These are phyloP conservation scores for Exophiala alcalophila DNA, from an alignment of 2,329 filamentous ascomycete species.

Conservation along the genomic window DNA sequence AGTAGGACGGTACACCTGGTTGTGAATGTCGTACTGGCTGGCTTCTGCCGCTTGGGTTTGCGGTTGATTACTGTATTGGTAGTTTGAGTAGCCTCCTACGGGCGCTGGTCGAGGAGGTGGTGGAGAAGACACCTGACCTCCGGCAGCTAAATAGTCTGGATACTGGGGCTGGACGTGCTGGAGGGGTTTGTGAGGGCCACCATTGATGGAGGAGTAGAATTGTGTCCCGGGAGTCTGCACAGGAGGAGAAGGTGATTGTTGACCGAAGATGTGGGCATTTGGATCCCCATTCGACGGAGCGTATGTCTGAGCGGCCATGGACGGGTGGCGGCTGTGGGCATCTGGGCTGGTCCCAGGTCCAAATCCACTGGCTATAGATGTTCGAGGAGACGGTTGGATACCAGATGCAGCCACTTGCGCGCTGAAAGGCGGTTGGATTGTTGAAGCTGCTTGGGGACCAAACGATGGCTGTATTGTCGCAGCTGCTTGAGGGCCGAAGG, in stretches of 20 bases:
- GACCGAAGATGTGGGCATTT: slow-evolving; percentile 22
- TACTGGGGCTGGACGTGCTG: slow-evolving; percentile 36
- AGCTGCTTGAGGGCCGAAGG: slow-evolving; percentile 20
- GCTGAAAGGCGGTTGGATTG: slow-evolving; percentile 23
- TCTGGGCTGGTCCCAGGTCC: slow-evolving; percentile 13
- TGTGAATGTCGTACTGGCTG: slow-evolving; percentile 44
- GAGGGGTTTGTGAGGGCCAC: slow-evolving; percentile 31
- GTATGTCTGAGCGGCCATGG: slow-evolving; percentile 24
- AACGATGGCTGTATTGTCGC: slow-evolving; percentile 20
- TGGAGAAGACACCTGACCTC: slow-evolving; percentile 24
- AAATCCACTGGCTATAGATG: slow-evolving; percentile 20
- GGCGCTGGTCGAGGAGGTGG: slow-evolving; percentile 17
- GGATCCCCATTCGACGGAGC: slow-evolving; percentile 14
- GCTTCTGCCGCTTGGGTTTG: slow-evolving; percentile 27
- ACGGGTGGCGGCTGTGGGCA: slow-evolving; percentile 15
- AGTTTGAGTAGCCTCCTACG: slow-evolving; percentile 41
- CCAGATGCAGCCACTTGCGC: slow-evolving; percentile 20
- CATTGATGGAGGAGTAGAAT: slow-evolving; percentile 31
- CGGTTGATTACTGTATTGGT: slow-evolving; percentile 41
- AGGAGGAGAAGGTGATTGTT: too few relatives aligned
- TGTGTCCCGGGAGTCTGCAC: slow-evolving; percentile 32
- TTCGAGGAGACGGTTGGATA: slow-evolving; percentile 20
- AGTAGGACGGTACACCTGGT: slow-evolving; percentile 47
- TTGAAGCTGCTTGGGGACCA: slow-evolving; percentile 21
- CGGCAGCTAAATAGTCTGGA: slow-evolving; percentile 32